Base-by-base conservation (phyloP, 345 rosid species). In the Salix udensis region DNA sequence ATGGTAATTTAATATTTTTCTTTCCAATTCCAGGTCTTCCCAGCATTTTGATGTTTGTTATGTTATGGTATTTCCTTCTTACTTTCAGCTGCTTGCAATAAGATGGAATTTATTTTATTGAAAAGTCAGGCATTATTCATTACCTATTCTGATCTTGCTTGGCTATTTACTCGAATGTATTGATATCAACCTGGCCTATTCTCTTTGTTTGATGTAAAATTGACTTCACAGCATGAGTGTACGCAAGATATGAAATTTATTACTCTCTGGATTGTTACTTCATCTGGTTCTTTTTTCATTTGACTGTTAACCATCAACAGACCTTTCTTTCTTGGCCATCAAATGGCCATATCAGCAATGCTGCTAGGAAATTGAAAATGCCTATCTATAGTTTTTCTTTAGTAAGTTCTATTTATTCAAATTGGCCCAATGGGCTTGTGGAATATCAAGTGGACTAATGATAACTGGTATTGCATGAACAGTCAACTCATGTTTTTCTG, bases 1-100 rank as follows among this genome's bases (percentile, higher is more conserved):
- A 96, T 81, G 99, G 99, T 96, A 87, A 82, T 68, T 71, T 69
- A 13, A 50, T 14, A 52, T 52, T 52, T 52, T 19, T 70, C 78
- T 53, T 31, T 71, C 55, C 21, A 70, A 39, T 58, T 36, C 30
- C 42, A 34, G 50, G 62, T 73, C 23, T 12, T 73, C 3, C 42
- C 67, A 28, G 39, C 71, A 68, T 65, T 64, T 44, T 66, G 18
- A 40, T 68, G 42, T 23, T 78, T 66, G 18, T 55, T 64, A 11
- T 58, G 18, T 55, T 64, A 11, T 58, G 18, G 55, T 55, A 11
- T 58, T 78, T 42, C 65, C 65, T 30, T 72, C 5, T 73, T 69
- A 76, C 34, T 19, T 67, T 71, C 23, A 65, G 21, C 16, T 61
- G 24, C 60, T 15, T 46, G 60, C 46, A 42, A 42, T 42, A 66